Evolutionary conservation across 2,329 filamentous ascomycete species (phyloP).

Genomic region (Aspergillus sp.): DNA sequence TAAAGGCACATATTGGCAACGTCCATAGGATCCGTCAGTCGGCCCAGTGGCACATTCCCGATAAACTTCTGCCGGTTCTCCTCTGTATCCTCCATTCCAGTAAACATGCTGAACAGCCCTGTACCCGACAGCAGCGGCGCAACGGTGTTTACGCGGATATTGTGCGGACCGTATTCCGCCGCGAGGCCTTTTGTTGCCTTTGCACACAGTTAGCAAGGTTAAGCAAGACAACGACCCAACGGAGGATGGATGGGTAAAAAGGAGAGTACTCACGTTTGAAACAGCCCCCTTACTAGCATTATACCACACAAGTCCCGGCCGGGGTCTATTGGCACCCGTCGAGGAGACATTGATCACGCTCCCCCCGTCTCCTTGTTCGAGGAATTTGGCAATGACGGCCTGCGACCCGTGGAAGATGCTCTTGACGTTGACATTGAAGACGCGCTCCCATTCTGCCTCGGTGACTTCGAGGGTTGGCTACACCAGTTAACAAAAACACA

Average conservation of each 20-base stretch:
- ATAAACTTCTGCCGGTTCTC: slow-evolving; percentile 48
- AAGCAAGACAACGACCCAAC: not conserved
- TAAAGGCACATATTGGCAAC: slow-evolving; percentile 71
- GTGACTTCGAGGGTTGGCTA: slow-evolving; percentile 44
- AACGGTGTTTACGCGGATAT: slow-evolving; percentile 72
- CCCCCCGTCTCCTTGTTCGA: slow-evolving; percentile 42
- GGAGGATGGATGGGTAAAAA: not conserved
- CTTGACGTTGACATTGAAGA: slow-evolving; percentile 48
- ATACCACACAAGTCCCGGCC: slow-evolving; percentile 48
- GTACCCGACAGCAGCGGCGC: slow-evolving; percentile 69
- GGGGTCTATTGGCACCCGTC: slow-evolving; percentile 43
- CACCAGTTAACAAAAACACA: not conserved
- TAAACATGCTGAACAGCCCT: slow-evolving; percentile 55
- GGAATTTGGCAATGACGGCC: slow-evolving; percentile 35
- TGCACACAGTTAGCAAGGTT: not conserved
- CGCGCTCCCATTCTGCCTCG: slow-evolving; percentile 44
- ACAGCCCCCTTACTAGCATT: slow-evolving; percentile 48
- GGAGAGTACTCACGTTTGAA: slow-evolving; percentile 37
- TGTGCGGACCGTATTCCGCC: slow-evolving; percentile 69
- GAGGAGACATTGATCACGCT: slow-evolving; percentile 48
- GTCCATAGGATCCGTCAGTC: slow-evolving; percentile 53
- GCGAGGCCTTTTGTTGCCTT: slow-evolving; percentile 67
- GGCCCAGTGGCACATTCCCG: slow-evolving; percentile 45
- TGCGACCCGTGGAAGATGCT: slow-evolving; percentile 40
- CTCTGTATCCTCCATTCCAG: slow-evolving; percentile 44